These are phyloP conservation scores for Harrya chromipes DNA, from an alignment of 768 basidiomycete species.

Conservation along the genomic window DNA sequence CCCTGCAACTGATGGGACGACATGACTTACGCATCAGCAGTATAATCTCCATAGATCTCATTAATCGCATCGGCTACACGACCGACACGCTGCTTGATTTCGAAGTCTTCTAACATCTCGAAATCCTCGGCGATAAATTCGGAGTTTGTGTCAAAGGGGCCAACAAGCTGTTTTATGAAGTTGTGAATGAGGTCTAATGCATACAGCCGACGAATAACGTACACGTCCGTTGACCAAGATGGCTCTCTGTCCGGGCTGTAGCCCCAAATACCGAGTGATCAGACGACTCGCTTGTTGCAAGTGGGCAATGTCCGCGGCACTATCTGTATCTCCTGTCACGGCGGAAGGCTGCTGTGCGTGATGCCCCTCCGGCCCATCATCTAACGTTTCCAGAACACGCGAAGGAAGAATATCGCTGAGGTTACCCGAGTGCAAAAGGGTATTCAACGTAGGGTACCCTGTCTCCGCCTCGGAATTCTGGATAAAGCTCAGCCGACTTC, in stretches of 20 bases:
- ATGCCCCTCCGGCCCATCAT: conserved; percentile 6
- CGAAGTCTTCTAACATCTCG: conserved; percentile 65
- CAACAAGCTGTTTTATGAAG: conserved; percentile 57
- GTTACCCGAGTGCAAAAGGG: conserved; percentile 42
- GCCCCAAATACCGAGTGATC: conserved; percentile 52
- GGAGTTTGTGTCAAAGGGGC: conserved; percentile 53
- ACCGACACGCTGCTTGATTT: conserved; percentile 64
- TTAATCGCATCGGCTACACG: conserved; percentile 67
- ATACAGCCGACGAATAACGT: conserved; percentile 26
- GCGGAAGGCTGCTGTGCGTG: conserved; percentile 39
- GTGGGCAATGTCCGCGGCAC: conserved; percentile 23
- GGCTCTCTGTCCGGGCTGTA: conserved; percentile 58
- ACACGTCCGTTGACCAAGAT: conserved; percentile 85
- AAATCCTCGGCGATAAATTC: conserved; percentile 75
- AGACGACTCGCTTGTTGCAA: conserved; percentile 47
- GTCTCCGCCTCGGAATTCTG: conserved; percentile 54
- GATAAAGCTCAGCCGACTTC: conserved; percentile 68
- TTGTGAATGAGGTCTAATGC: conserved; percentile 1
- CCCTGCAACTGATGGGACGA: background rate
- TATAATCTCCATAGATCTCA: conserved; percentile 40
- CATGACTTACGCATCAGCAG: conserved; percentile 42
- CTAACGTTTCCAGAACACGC: conserved; percentile 16
- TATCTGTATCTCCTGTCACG: conserved; percentile 25
- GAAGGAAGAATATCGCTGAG: conserved; percentile 31
- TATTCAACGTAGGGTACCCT: conserved; percentile 43